Evolutionary conservation across 768 basidiomycete genomes (phyloP), one percentile per base, ranked within the genome.

Genomic region (Trametes cinnabarina): DNA sequence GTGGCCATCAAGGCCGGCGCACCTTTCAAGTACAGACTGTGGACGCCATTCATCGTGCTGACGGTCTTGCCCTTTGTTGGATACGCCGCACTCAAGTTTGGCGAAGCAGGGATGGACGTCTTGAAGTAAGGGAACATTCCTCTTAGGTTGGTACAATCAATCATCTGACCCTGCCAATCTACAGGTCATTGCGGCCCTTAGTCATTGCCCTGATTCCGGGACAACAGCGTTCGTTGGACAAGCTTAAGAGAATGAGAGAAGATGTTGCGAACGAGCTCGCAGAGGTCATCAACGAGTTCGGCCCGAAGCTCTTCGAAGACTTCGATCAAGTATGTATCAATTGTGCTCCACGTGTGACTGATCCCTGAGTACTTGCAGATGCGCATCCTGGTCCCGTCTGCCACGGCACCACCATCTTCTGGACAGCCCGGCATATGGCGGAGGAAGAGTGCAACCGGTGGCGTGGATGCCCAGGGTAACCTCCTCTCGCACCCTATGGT

Each of bases 51-150:
- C 65, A 68, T 90, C 9, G 86, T 94, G 55, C 76, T 90, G 56
- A 75, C 82, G 19, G 77, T 84, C 2, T 72, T 98, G 28, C 96
- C 96, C 14, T 84, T 92, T 71, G 88, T 96, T 77, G 94, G 91
- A 55, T 92, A 89, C 67, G 92, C 93, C 5, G 92, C 96, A 6
- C 81, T 98, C 51, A 96, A 97, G 72, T 98, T 98, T 66, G 96
- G 96, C 41, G 96, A 98, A 71, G 96, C 95, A 32, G 96, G 95
- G 22, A 88, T 97, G 85, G 96, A 98, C 66, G 94, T 98, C 25
- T 79, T 94, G 52, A 98, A 98, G 94, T 95, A 65, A 64, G 89
- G 74, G n/a, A 19, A 30, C 35, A 20, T 4, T 35, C n/a, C 6
- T 44, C 30, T 46, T 28, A 48, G 49, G 11, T 20, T 8, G 15